Conservation (phyloP, 2,329 filamentous ascomycete species). For the Diplocarpon rosae region DNA sequence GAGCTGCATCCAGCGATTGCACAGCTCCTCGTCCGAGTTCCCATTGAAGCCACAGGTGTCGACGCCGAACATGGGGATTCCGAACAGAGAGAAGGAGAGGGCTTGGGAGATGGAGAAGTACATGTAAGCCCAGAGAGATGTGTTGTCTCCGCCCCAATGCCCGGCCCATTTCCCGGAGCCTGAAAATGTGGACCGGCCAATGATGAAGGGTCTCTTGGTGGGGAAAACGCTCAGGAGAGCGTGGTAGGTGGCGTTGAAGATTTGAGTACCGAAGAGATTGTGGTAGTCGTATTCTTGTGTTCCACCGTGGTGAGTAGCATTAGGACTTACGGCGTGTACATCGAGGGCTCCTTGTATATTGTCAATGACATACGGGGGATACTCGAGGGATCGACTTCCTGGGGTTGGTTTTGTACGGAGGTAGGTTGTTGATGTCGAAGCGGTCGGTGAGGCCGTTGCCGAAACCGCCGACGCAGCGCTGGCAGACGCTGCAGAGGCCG, state of each 20-base stretch:
- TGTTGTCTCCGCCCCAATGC: conserved; percentile 75
- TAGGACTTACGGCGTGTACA: conserved; percentile 62
- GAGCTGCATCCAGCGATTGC: conserved; percentile 63
- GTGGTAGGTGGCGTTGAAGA: conserved; percentile 62
- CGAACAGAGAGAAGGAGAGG: conserved; percentile 62
- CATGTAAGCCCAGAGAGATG: conserved; percentile 61
- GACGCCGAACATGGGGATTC: conserved; percentile 66
- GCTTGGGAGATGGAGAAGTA: conserved; percentile 69
- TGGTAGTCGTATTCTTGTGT: conserved; percentile 72
- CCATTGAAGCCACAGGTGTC: conserved; percentile 62
- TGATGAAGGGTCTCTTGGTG: conserved; percentile 68
- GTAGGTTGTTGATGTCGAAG: conserved; percentile 33
- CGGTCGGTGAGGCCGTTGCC: conserved; percentile 25
- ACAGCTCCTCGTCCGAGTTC: conserved; percentile 58
- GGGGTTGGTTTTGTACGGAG: conserved; percentile 49
- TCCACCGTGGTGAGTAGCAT: conserved; percentile 66
- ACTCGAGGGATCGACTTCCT: conserved; percentile 55
- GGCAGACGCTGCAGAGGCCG: conserved; percentile 42
- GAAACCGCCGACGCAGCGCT: conserved; percentile 34
- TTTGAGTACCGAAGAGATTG: conserved; percentile 66
- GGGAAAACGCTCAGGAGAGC: conserved; percentile 30
- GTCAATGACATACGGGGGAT: conserved; percentile 68
- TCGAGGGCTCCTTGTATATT: conserved; percentile 62
- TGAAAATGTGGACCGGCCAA: conserved; percentile 71
- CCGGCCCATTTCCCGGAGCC: conserved; percentile 66